Conservation (phyloP, 2,329 filamentous ascomycete genomes). For the Dothiorella sarmentorum region DNA sequence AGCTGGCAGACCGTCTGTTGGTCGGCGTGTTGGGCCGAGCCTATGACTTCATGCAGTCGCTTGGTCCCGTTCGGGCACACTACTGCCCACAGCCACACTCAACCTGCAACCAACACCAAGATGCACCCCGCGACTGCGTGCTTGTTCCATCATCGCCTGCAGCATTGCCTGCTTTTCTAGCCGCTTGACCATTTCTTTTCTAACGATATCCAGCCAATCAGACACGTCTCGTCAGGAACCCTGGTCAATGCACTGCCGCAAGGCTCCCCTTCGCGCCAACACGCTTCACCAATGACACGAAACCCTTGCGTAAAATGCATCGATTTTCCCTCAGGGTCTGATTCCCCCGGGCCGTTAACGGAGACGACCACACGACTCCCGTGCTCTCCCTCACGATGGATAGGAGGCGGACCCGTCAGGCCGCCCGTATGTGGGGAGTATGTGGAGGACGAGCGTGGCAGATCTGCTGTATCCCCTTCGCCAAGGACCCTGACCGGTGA, state of each 20-base stretch:
- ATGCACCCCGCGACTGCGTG: too few species aligned
- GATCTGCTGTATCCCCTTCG: background rate
- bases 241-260: background rate
- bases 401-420: background rate
- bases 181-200: background rate
- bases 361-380: too few species aligned
- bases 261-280: background rate
- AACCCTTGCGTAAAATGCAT: background rate
- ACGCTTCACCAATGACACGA: background rate
- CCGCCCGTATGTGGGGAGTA: conserved; percentile 1
- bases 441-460: background rate
- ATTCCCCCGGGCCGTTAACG: background rate
- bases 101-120: background rate
- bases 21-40: background rate
- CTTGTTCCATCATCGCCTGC: too few species aligned
- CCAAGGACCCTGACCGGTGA: background rate
- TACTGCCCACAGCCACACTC: background rate
- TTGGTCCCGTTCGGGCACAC: background rate
- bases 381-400: background rate
- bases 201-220: background rate
- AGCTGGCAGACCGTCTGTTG: background rate
- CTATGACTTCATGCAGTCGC: background rate
- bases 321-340: background rate
- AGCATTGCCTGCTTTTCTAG: background rate
- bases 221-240: background rate